These are phyloP conservation scores for Sordariomycetes sp. DNA, from an alignment of 2,329 filamentous ascomycete species.

Conservation along the genomic window DNA sequence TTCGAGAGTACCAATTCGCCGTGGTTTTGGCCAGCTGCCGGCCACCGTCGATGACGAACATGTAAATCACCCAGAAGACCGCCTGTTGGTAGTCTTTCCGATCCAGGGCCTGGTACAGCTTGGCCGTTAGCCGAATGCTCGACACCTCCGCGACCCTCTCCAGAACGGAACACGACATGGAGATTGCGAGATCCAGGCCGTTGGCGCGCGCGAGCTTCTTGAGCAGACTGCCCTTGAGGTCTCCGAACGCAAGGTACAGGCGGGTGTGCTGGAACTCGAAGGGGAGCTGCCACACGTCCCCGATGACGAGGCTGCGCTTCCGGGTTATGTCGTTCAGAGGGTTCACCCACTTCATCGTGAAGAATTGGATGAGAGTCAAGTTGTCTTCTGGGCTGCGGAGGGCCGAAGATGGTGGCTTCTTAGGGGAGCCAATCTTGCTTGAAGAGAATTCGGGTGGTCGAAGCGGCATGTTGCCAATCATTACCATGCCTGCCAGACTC, in stretches of 20 bases:
- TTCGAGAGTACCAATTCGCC: conserved; percentile 69
- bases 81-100: conserved; percentile 16
- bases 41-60: conserved; percentile 20
- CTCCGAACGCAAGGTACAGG: conserved; percentile 66
- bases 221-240: conserved; percentile 64
- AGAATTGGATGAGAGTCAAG: conserved; percentile 71
- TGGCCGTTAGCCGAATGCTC: conserved; percentile 26
- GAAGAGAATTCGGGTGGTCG: conserved; percentile 23
- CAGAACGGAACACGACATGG: conserved; percentile 53
- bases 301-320: conserved; percentile 58
- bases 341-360: conserved; percentile 75
- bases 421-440: conserved; percentile 18
- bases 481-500: conserved; percentile 13
- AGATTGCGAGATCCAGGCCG: conserved; percentile 65
- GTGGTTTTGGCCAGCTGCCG: conserved; percentile 25
- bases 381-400: conserved; percentile 72
- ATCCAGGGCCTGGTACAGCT: conserved; percentile 24
- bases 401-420: conserved; percentile 15
- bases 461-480: conserved; percentile 26
- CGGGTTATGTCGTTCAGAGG: conserved; percentile 61
- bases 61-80: conserved; percentile 25
- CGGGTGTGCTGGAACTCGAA: conserved; percentile 74
- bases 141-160: conserved; percentile 26
- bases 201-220: conserved; percentile 65
- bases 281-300: conserved; percentile 73